Evolutionary conservation across 495 filamentous ascomycete species (phyloP).

Genomic region (Articulospora tetracladia): DNA sequence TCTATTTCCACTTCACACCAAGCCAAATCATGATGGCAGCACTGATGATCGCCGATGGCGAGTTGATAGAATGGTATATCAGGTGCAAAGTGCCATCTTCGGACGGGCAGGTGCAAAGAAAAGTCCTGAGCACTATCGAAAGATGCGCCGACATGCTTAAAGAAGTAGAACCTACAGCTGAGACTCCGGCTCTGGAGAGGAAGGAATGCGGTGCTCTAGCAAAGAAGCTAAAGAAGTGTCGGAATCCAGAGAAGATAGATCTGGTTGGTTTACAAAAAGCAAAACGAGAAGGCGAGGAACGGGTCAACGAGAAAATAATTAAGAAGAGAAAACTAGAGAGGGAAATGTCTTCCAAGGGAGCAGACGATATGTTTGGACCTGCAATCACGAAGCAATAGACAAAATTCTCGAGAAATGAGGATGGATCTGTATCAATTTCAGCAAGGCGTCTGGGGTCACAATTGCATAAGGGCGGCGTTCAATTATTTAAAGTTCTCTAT

Average conservation of each 20-base stretch:
- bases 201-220: constrained; percentile 48
- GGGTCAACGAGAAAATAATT: constrained; percentile 36
- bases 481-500: background rate
- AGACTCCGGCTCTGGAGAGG: constrained; percentile 24
- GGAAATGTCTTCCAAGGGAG: constrained; percentile 42
- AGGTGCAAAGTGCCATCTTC: constrained; percentile 57
- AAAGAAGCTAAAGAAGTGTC: constrained; percentile 76
- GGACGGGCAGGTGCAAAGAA: constrained; percentile 30
- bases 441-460: constrained; percentile 23
- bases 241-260: constrained; percentile 66
- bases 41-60: constrained; percentile 68
- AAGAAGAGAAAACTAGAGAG: constrained; percentile 60
- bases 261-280: constrained; percentile 53
- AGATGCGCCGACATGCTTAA: constrained; percentile 48
- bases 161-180: constrained; percentile 9
- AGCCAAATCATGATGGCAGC: constrained; percentile 89
- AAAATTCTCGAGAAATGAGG: background rate
- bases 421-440: constrained; percentile 13
- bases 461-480: constrained; percentile 21
- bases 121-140: constrained; percentile 43
- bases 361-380: constrained; percentile 56
- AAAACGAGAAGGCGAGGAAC: constrained; percentile 41
- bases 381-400: constrained; percentile 26
- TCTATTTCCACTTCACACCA: constrained; percentile 93
- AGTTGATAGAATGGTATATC: constrained; percentile 69